Conservation (phyloP, 139 green algal genomes). For the Tetraselmis chui region DNA sequence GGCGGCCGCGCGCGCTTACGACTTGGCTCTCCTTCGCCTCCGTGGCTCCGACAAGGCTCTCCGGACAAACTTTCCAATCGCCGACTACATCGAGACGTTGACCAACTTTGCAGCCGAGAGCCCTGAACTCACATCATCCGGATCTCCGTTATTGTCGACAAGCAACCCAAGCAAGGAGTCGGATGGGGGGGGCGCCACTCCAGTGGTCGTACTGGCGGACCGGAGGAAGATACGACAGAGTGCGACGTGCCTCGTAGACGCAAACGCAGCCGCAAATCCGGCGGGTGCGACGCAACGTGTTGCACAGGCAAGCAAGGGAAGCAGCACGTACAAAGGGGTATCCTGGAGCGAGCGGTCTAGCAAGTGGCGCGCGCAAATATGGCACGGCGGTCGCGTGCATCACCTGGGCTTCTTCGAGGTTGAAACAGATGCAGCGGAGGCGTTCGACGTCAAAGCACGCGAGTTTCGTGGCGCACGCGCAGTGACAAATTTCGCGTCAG, state of each 20-base stretch:
- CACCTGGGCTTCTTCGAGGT: neutral
- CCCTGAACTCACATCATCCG: too few relatives aligned
- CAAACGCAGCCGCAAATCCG: neutral
- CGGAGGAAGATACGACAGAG: neutral
- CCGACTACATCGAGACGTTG: neutral
- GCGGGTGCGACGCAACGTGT: neutral
- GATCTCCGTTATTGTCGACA: too few relatives aligned
- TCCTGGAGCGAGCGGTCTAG: constrained; percentile 29
- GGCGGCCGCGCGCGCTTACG: constrained; percentile 53
- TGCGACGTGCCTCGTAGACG: neutral
- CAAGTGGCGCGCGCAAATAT: constrained; percentile 29
- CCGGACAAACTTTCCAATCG: constrained; percentile 37
- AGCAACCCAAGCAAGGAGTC: too few relatives aligned
- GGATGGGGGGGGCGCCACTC: too few relatives aligned
- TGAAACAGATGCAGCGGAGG: neutral
- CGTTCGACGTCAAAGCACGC: neutral
- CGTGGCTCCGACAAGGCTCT: constrained; percentile 30
- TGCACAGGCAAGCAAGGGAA: constrained; percentile 18
- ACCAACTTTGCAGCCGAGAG: neutral
- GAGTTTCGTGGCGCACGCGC: neutral
- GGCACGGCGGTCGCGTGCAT: neutral
- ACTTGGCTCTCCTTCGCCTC: constrained; percentile 44
- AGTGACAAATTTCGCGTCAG: neutral
- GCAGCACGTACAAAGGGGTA: constrained; percentile 27
- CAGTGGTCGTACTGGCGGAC: too few relatives aligned